Base-by-base conservation (phyloP, 1,139 yeast genomes). In the Suzukiozyma palmioleophila region DNA sequence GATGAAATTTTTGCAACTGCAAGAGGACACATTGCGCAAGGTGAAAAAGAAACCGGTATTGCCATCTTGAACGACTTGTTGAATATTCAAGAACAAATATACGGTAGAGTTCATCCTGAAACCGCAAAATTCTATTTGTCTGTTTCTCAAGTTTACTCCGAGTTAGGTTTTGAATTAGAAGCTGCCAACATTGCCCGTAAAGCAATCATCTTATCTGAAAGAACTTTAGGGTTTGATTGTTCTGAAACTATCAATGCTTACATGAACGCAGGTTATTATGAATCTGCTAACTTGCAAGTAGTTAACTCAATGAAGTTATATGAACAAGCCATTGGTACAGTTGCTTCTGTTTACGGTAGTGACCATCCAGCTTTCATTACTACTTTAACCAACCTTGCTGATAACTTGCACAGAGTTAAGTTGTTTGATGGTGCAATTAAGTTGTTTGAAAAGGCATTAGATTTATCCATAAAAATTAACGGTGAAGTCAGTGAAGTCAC, bases 1-100 rank as follows among this genome's bases (percentile, higher is more conserved):
- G 90, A 86, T 41, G 95, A 89, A 53, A 77, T 90, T 30, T 78
- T 85, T 66, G 88, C 83, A 41, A 75, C 81, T 53, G 90, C 88
- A 38, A 72, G 79, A 47, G 54, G 65, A n/a, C 73, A 73, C 40
- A 57, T 81, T 32, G 54, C 59, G 33, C 59, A 67, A 24, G 69
- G 64, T 6, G 68, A 73, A 42, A 69, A 58, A 41, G 73, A 72
- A 26, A 67, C 74, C 32, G 85, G 83, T 9, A 56, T 79, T 37
- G 66, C 74, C 15, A 71, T 87, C 39, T 66, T 89, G 50, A 65
- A 73, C 29, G 96, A 90, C 59, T 73, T 94, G 34, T 65, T 87
- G 36, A 66, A 83, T 4, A 73, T 88, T 42, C 79, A 80, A 49
- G 96, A 90, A 57, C 96, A 89, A 56, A 79, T 87, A 26, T 86